Percentiles rank a stretch among this genome's conserved stretches.
Evolutionary conservation across 2,329 filamentous ascomycete species (phyloP).

Genomic region (Microcyclospora tardicrescens): DNA sequence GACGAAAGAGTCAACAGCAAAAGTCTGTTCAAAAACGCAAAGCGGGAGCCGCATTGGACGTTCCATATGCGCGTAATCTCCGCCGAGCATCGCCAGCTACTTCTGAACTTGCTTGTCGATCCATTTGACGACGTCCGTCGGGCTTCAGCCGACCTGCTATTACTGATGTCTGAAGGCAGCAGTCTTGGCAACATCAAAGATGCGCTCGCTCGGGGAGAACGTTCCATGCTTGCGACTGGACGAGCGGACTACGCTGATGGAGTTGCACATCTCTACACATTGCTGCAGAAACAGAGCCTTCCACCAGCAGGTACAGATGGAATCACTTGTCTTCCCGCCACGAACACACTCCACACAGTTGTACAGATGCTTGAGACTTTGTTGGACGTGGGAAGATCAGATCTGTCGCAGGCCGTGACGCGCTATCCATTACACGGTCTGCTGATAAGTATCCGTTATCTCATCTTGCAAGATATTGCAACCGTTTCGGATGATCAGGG

Average conservation of each 20-base stretch:
- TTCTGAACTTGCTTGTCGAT: conserved; percentile 72
- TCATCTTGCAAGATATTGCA: conserved; percentile 18
- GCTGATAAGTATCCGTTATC: conserved; percentile 21
- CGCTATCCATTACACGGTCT: conserved; percentile 33
- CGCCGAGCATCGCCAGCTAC: conserved; percentile 39
- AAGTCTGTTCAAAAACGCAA: conserved; percentile 34
- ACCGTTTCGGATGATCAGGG: neutral
- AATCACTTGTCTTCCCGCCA: neutral
- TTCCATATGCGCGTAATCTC: conserved; percentile 34
- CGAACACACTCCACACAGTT: conserved; percentile 35
- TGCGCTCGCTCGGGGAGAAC: conserved; percentile 28
- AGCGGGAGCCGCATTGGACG: conserved; percentile 38
- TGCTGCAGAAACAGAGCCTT: conserved; percentile 40
- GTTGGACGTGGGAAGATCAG: conserved; percentile 46
- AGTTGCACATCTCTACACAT: conserved; percentile 61
- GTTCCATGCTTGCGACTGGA: conserved; percentile 54
- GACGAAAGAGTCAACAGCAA: conserved; percentile 34
- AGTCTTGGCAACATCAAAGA: neutral
- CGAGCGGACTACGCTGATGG: conserved; percentile 89
- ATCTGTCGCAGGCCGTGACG: conserved; percentile 50
- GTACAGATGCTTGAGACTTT: conserved; percentile 52
- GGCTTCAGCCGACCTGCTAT: conserved; percentile 26
- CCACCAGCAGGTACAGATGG: conserved; percentile 6
- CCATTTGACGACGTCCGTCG: conserved; percentile 84
- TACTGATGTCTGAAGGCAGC: neutral